phyloP scores from a whole-genome alignment of 169 alveolate species.

The Plasmodium ovale region DNA sequence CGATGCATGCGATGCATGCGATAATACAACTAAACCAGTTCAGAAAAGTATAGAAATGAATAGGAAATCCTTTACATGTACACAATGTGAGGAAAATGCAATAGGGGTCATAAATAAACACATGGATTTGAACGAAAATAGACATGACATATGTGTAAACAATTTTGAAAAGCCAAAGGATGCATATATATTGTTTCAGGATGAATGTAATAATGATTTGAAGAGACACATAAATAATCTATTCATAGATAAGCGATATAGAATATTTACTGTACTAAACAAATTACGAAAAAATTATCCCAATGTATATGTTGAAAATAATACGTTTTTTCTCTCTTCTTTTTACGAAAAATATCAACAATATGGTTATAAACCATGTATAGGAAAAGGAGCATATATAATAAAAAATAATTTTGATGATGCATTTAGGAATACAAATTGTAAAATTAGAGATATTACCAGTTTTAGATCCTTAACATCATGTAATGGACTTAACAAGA shows the following conservation, averaged over 20 bases:
- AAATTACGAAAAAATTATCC: slow-evolving; percentile 67
- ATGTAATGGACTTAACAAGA: too few species aligned
- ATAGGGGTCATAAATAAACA: too few species aligned
- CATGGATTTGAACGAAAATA: neutral
- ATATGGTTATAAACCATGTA: slow-evolving; percentile 54
- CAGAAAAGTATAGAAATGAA: neutral
- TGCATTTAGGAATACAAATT: neutral
- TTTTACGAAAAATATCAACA: slow-evolving; percentile 64
- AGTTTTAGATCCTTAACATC: too few species aligned
- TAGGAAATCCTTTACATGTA: neutral
- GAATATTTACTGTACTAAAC: slow-evolving; percentile 66
- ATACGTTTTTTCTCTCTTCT: slow-evolving; percentile 19
- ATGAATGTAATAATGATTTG: slow-evolving; percentile 38
- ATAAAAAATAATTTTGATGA: neutral
- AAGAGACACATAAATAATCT: slow-evolving; percentile 53
- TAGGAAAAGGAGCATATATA: slow-evolving; percentile 21
- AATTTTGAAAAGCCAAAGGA: neutral
- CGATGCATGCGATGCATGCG: too few species aligned
- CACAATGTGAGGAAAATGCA: neutral
- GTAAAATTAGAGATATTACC: neutral
- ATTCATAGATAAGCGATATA: slow-evolving; percentile 45
- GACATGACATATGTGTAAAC: neutral
- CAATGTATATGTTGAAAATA: slow-evolving; percentile 66
- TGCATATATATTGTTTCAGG: slow-evolving; percentile 20
- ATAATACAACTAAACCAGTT: neutral